These are phyloP conservation scores for Psophocarpus tetragonolobus DNA, from an alignment of 306 rosid genomes.

Conservation along the genomic window DNA sequence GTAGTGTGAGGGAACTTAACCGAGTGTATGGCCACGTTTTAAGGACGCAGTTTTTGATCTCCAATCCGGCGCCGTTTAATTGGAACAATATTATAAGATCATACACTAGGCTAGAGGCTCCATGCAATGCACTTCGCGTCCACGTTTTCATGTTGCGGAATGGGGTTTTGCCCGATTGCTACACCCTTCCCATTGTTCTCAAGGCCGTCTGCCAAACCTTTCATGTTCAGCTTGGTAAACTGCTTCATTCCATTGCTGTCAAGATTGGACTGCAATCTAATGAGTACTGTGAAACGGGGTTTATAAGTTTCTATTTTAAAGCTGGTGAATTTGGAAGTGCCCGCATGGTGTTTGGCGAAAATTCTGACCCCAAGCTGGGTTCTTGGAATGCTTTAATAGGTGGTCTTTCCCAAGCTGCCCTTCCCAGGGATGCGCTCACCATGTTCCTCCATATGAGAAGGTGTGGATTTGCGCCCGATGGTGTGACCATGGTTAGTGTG, in stretches of 20 bases:
- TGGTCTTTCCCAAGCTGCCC: slow-evolving; percentile 66
- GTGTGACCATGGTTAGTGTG: slow-evolving; percentile 67
- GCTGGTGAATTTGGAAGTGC: slow-evolving; percentile 65
- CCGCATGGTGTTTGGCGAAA: slow-evolving; percentile 63
- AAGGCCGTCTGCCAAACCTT: slow-evolving; percentile 54
- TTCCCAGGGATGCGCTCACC: slow-evolving; percentile 51
- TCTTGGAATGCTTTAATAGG: slow-evolving; percentile 78
- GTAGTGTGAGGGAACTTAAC: slow-evolving; percentile 36
- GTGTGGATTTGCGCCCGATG: slow-evolving; percentile 60
- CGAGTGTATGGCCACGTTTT: slow-evolving; percentile 48
- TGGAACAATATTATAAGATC: slow-evolving; percentile 73
- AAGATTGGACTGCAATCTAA: slow-evolving; percentile 60
- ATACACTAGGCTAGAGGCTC: slow-evolving; percentile 56
- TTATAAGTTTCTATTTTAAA: slow-evolving; percentile 54
- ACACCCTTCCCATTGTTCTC: slow-evolving; percentile 68
- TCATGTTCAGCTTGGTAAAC: slow-evolving; percentile 47
- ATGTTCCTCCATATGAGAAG: slow-evolving; percentile 51
- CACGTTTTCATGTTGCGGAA: slow-evolving; percentile 50
- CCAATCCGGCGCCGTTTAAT: slow-evolving; percentile 51
- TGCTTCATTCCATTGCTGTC: slow-evolving; percentile 57
- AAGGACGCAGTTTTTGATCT: slow-evolving; percentile 44
- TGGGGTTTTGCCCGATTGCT: slow-evolving; percentile 60
- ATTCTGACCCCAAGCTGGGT: slow-evolving; percentile 63
- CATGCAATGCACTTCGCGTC: slow-evolving; percentile 47
- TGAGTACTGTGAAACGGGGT: slow-evolving; percentile 73